phyloP scores from a whole-genome alignment of 371 early-diverging fungal genomes.

The Entomophthora muscae region DNA sequence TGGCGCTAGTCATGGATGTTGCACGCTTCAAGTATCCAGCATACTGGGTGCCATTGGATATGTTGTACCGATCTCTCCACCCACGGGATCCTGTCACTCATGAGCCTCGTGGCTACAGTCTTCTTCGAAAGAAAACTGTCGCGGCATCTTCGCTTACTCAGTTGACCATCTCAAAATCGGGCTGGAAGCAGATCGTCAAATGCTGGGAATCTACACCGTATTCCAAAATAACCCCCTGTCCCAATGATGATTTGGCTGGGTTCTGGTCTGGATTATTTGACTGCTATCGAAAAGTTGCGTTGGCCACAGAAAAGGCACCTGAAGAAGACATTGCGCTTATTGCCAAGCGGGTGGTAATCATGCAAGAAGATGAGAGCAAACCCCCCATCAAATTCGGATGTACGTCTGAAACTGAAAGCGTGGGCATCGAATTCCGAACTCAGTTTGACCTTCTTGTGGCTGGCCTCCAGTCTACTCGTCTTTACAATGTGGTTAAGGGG shows the following conservation, averaged over 20 bases:
- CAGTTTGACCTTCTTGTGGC: neutral
- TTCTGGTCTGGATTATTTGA: neutral
- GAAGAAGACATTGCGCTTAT: neutral
- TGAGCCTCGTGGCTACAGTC: conserved; percentile 50
- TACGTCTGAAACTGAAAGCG: neutral
- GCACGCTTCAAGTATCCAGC: conserved; percentile 76
- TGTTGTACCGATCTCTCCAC: conserved; percentile 58
- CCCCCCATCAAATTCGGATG: neutral
- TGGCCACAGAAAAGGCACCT: neutral
- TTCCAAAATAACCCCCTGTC: too few species aligned
- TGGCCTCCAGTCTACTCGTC: neutral
- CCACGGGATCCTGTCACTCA: conserved; percentile 66
- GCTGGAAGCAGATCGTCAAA: neutral
- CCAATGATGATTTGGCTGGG: neutral
- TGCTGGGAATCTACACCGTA: neutral
- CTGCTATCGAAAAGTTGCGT: neutral
- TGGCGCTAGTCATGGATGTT: conserved; percentile 67
- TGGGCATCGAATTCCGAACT: neutral
- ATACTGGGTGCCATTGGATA: conserved; percentile 49
- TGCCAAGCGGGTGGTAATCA: neutral
- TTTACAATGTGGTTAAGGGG: neutral
- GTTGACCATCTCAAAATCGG: neutral
- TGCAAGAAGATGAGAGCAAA: neutral
- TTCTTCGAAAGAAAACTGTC: neutral
- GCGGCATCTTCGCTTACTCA: neutral